Conservation (phyloP, 192 early-diverging fungal genomes). For the Spinellus fusiger region DNA sequence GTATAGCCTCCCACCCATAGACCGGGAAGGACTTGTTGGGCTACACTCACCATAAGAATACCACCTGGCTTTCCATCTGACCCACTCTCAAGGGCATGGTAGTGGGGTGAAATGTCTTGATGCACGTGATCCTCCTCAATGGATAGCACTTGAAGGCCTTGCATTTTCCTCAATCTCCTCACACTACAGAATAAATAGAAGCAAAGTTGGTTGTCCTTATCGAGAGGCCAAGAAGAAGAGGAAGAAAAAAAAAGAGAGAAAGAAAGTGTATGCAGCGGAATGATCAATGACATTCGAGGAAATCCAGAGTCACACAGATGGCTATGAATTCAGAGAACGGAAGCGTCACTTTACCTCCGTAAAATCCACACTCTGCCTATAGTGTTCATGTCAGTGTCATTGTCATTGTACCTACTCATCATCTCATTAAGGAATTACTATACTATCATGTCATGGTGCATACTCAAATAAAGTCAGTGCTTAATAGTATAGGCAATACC, state of each 20-base stretch:
- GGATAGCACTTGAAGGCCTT: neutral
- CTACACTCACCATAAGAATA: constrained; percentile 27
- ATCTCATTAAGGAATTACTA: no score
- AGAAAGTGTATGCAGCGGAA: neutral
- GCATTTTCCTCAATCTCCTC: neutral
- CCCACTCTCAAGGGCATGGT: constrained; percentile 19
- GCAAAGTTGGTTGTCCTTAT: neutral
- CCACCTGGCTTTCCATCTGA: constrained; percentile 26
- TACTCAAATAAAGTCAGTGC: no score
- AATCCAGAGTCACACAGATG: no score
- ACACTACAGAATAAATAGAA: no score
- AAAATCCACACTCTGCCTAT: no score
- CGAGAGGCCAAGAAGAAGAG: neutral
- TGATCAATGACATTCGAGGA: no score
- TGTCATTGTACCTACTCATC: no score
- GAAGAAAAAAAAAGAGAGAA: neutral
- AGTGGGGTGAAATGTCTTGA: constrained; percentile 9
- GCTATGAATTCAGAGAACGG: no score
- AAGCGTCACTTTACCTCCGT: no score
- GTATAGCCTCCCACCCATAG: constrained; percentile 28
- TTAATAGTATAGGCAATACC: no score
- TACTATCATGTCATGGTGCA: no score
- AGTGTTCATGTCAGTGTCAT: no score
- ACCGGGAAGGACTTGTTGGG: constrained; percentile 19
- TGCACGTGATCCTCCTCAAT: neutral